A percentile compares a stretch with the other conserved stretches of the same genome.
Conservation (phyloP, 2,329 filamentous ascomycete genomes). For the Penicillium sp. region DNA sequence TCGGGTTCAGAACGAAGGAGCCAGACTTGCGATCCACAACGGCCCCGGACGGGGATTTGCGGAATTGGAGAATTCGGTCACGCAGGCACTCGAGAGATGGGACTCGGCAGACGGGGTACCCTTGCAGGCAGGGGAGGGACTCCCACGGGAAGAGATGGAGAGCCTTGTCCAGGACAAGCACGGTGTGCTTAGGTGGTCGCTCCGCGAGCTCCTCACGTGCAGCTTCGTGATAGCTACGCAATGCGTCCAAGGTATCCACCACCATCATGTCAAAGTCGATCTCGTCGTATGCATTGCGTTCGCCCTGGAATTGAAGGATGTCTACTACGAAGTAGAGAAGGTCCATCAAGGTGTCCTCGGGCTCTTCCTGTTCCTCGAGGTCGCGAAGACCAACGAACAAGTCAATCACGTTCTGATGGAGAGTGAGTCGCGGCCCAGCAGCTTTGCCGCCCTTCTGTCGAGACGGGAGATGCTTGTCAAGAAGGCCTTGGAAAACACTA, state of each 20-base stretch:
- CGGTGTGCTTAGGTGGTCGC: constrained; percentile 62
- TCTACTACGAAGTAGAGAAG: constrained; percentile 95
- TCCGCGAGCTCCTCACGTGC: constrained; percentile 38
- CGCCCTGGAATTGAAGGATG: constrained; percentile 93
- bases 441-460: constrained; percentile 63
- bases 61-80: constrained; percentile 66
- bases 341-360: constrained; percentile 89
- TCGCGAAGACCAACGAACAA: constrained; percentile 85
- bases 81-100: constrained; percentile 83
- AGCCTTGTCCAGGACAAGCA: constrained; percentile 87
- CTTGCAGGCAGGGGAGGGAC: constrained; percentile 81
- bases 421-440: constrained; percentile 51
- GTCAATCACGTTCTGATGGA: constrained; percentile 74
- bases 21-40: constrained; percentile 39
- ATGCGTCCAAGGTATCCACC: constrained; percentile 80
- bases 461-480: constrained; percentile 85
- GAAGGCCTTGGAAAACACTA: constrained; percentile 72
- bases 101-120: constrained; percentile 78
- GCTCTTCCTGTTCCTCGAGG: constrained; percentile 68
- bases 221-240: constrained; percentile 72
- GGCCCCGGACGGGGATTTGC: constrained; percentile 22
- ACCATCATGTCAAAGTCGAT: constrained; percentile 94
- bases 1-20: constrained; percentile 84
- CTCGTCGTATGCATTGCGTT: constrained; percentile 95
- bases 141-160: constrained; percentile 96